Conservation (phyloP, 2,329 filamentous ascomycete species). For the Arthrocladium fulminans region DNA sequence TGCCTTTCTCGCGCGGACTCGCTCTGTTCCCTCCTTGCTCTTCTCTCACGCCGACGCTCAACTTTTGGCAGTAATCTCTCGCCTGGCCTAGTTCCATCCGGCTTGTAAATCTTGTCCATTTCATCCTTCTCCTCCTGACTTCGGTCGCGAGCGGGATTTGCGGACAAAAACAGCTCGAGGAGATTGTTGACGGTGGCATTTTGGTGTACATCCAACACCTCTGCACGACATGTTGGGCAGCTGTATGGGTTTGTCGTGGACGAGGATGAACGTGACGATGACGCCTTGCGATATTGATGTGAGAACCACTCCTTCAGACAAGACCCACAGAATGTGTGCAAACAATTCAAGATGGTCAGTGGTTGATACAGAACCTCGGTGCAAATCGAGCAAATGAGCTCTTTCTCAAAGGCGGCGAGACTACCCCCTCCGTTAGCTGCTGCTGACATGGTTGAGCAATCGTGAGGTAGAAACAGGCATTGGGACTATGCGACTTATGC, state of each 20-base stretch:
- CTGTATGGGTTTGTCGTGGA: slow-evolving; percentile 53
- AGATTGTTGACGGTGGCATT: slow-evolving; percentile 87
- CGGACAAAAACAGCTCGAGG: slow-evolving; percentile 75
- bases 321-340: slow-evolving; percentile 91
- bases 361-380: slow-evolving; percentile 90
- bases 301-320: slow-evolving; percentile 95
- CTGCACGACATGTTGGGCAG: slow-evolving; percentile 83
- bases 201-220: slow-evolving; percentile 75
- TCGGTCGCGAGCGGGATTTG: slow-evolving; percentile 67
- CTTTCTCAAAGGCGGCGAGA: slow-evolving; percentile 70
- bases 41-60: slow-evolving; percentile 41
- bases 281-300: slow-evolving; percentile 58
- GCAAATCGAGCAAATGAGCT: slow-evolving; percentile 95
- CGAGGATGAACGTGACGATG: slow-evolving; percentile 33
- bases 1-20: slow-evolving; percentile 50
- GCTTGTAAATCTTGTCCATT: slow-evolving; percentile 63
- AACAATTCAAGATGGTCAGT: slow-evolving; percentile 80
- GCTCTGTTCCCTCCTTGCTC: slow-evolving; percentile 39
- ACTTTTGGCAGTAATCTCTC: slow-evolving; percentile 65
- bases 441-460: not conserved
- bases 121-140: slow-evolving; percentile 65
- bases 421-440: slow-evolving; percentile 22
- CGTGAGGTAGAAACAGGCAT: not conserved
- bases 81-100: slow-evolving; percentile 42
- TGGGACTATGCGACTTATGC: not conserved